A percentile compares a stretch with the other conserved stretches of the same genome.
These are phyloP conservation scores for Ganoderma sinense DNA, from an alignment of 1,284 basidiomycete species.

Conservation along the genomic window DNA sequence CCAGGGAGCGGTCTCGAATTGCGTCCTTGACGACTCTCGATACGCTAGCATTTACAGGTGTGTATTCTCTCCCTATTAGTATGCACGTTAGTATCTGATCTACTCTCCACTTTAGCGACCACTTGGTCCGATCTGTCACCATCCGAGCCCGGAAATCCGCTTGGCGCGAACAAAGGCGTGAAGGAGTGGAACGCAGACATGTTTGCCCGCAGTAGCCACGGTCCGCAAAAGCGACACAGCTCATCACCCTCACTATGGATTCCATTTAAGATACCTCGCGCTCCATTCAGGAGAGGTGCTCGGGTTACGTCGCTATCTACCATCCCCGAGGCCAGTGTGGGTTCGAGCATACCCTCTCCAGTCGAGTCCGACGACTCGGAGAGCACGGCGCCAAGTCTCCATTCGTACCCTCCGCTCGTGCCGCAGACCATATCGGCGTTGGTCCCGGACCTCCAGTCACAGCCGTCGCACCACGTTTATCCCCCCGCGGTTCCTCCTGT, in stretches of 20 bases:
- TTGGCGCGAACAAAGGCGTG: not conserved
- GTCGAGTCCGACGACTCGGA: not conserved
- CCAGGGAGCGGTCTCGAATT: no score
- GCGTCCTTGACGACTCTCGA: not conserved
- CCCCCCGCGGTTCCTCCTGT: not conserved
- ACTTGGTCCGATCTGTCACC: not conserved
- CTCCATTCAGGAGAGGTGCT: no score
- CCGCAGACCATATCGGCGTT: not conserved
- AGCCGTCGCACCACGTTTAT: no score
- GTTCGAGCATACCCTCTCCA: not conserved
- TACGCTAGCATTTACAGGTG: not conserved
- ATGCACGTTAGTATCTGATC: no score
- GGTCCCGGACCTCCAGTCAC: not conserved
- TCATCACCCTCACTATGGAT: not conserved
- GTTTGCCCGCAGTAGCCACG: not conserved
- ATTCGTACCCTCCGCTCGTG: not conserved
- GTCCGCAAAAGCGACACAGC: not conserved
- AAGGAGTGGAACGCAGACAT: not conserved
- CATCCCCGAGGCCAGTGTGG: not conserved
- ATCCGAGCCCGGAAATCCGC: not conserved
- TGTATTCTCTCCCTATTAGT: no score
- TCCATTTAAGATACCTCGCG: not conserved
- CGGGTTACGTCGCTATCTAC: not conserved
- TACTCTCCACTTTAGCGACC: not conserved
- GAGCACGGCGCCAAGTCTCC: not conserved